Evolutionary conservation across 768 basidiomycete genomes (phyloP).

Genomic region (Kwoniella pini): DNA sequence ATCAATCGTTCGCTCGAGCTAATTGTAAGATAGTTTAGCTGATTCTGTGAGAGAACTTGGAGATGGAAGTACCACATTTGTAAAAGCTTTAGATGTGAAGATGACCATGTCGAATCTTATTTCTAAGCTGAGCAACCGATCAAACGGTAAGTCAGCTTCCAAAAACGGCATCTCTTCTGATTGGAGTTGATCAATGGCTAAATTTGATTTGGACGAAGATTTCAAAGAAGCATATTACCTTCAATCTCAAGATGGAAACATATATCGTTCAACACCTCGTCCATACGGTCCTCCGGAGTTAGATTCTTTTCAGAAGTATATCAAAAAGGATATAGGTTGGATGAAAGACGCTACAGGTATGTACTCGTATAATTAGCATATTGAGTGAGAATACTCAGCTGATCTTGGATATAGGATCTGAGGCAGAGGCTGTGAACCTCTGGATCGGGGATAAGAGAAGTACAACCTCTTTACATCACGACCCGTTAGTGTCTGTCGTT

Average conservation of each 20-base stretch:
- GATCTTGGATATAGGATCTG: conserved; percentile 54
- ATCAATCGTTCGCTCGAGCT: neutral
- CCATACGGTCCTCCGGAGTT: conserved; percentile 60
- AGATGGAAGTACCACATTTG: conserved; percentile 68
- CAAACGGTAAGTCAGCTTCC: conserved; percentile 23
- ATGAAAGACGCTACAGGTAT: conserved; percentile 76
- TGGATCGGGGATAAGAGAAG: conserved; percentile 84
- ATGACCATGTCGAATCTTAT: conserved; percentile 69
- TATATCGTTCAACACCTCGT: conserved; percentile 57
- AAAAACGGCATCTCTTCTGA: neutral
- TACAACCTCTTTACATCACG: conserved; percentile 82
- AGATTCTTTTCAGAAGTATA: conserved; percentile 63
- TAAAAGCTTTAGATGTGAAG: conserved; percentile 68
- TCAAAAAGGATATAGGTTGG: conserved; percentile 70
- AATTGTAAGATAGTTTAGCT: conserved; percentile 61
- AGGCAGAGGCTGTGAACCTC: conserved; percentile 86
- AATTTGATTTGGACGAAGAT: conserved; percentile 22
- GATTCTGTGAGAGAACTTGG: conserved; percentile 65
- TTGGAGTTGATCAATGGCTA: neutral
- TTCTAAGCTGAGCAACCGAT: conserved; percentile 49
- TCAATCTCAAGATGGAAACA: conserved; percentile 89
- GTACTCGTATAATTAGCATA: conserved; percentile 31
- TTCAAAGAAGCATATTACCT: conserved; percentile 65
- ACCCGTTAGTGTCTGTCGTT: conserved; percentile 33
- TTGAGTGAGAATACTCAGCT: neutral